These are phyloP conservation scores for Phytophthora citrophthora DNA, from an alignment of 352 stramenopile species.

Conservation along the genomic window DNA sequence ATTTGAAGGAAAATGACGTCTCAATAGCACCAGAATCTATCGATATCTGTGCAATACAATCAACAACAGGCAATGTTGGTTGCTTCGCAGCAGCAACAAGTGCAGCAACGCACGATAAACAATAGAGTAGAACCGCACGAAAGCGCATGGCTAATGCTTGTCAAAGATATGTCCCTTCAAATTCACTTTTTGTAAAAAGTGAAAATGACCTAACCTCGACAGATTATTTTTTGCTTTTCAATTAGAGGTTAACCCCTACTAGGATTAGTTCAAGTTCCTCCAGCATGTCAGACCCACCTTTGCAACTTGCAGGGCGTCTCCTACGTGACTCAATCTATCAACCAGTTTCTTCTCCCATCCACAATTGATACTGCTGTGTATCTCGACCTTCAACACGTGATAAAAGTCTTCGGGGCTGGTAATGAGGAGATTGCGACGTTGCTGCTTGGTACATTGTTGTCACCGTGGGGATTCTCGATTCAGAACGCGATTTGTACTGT, in stretches of 20 bases:
- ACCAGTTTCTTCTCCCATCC: no score
- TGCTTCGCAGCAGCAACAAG: conserved; percentile 4
- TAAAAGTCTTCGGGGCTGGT: background rate
- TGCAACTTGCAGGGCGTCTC: no score
- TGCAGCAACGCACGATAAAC: background rate
- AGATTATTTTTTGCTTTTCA: no score
- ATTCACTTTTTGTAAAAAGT: no score
- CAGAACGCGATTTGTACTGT: background rate
- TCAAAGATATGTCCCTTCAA: conserved; percentile 26
- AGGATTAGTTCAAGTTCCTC: no score
- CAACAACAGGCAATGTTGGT: conserved; percentile 19
- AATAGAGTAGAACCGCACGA: conserved; percentile 8
- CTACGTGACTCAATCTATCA: background rate
- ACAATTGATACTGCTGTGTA: no score
- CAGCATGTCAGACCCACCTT: no score
- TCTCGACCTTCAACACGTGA: no score
- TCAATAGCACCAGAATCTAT: background rate
- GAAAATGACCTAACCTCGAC: no score
- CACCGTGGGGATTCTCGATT: background rate
- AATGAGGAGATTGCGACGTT: background rate
- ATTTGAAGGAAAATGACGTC: conserved; percentile 18
- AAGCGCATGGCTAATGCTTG: conserved; percentile 24
- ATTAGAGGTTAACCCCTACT: no score
- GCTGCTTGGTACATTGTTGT: background rate
- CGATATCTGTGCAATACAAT: conserved; percentile 5